phyloP scores from a whole-genome alignment of 176 grass and related monocot species.

The Thalia dealbata region DNA sequence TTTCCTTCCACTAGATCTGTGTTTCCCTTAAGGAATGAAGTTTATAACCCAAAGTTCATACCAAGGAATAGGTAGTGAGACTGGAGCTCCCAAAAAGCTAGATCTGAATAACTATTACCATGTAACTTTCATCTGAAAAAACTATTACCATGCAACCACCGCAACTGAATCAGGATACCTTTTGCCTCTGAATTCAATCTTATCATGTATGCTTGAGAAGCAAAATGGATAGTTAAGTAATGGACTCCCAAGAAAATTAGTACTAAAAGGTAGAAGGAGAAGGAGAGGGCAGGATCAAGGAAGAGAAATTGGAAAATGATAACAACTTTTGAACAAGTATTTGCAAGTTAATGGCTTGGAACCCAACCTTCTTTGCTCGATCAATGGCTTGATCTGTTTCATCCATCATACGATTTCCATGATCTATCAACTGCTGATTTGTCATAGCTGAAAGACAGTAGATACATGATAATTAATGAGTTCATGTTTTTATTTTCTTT shows the following conservation, averaged over 20 bases:
- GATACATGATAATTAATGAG: background rate
- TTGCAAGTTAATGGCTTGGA: background rate
- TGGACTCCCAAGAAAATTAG: background rate
- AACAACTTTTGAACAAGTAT: background rate
- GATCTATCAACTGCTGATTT: conserved; percentile 82
- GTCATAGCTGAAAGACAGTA: conserved; percentile 54
- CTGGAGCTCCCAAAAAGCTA: too few species aligned
- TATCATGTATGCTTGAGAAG: background rate
- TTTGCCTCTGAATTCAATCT: too few species aligned
- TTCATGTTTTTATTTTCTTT: background rate
- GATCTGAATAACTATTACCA: background rate
- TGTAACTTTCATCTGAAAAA: background rate
- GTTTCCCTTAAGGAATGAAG: too few species aligned
- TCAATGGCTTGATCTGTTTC: conserved; percentile 93
- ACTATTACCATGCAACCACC: background rate
- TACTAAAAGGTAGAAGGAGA: background rate
- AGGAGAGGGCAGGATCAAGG: background rate
- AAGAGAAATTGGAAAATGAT: background rate
- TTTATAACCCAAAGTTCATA: too few species aligned
- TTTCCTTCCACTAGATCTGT: too few species aligned
- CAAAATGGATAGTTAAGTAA: background rate
- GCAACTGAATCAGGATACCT: too few species aligned
- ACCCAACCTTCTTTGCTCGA: conserved; percentile 44
- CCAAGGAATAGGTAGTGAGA: too few species aligned
- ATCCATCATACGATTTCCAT: conserved; percentile 67